These are phyloP conservation scores for Cyberlindnera euphorbiae DNA, from an alignment of 805 yeast species.

Conservation along the genomic window DNA sequence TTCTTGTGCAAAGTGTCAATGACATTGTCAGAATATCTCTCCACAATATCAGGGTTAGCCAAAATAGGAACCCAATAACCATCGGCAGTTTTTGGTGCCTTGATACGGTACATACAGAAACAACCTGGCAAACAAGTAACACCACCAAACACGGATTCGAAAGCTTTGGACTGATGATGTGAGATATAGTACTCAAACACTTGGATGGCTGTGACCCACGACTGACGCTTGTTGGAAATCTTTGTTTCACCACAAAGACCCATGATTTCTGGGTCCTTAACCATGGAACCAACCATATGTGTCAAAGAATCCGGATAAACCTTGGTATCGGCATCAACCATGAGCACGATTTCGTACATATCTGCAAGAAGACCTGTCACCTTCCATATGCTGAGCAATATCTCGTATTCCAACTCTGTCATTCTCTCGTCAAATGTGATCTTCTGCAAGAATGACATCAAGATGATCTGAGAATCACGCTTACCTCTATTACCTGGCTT, in stretches of 20 bases:
- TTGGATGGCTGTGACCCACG: conserved; percentile 92
- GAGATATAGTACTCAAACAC: conserved; percentile 91
- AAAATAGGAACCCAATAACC: conserved; percentile 91
- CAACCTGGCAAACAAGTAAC: conserved; percentile 97
- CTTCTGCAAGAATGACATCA: conserved; percentile 86
- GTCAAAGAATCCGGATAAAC: conserved; percentile 83
- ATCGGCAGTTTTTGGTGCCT: conserved; percentile 75
- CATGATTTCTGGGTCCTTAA: conserved; percentile 80
- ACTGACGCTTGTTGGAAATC: conserved; percentile 72
- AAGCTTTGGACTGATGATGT: conserved; percentile 91
- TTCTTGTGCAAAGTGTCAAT: conserved; percentile 81
- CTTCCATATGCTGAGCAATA: conserved; percentile 70
- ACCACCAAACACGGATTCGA: conserved; percentile 91
- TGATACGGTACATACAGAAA: conserved; percentile 87
- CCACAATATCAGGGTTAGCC: conserved; percentile 91
- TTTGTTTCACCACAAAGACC: conserved; percentile 95
- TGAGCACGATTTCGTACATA: conserved; percentile 72
- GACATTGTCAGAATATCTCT: conserved; percentile 82
- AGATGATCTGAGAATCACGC: conserved; percentile 87
- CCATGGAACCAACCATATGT: conserved; percentile 88
- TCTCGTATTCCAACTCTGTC: conserved; percentile 83
- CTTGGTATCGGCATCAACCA: conserved; percentile 95
- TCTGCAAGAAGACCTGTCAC: conserved; percentile 83
- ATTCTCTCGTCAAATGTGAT: conserved; percentile 90
- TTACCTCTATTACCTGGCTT: conserved; percentile 95